Evolutionary conservation across 2,329 filamentous ascomycete genomes (phyloP), one percentile per base, ranked within the genome.

Genomic region (Tothia fuscella): DNA sequence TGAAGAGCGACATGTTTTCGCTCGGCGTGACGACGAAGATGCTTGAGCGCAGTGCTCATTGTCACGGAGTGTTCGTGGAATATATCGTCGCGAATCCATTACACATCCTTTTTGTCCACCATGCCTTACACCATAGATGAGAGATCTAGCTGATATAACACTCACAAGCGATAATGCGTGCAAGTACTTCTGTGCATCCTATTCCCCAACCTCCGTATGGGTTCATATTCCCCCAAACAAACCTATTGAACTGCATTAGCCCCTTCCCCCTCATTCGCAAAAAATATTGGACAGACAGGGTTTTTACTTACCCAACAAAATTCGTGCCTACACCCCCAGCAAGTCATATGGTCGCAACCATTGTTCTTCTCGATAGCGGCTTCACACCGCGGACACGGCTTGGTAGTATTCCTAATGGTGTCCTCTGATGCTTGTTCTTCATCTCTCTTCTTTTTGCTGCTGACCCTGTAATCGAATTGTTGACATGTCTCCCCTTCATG

Each of bases 261-360:
- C n/a, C n/a, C n/a, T n/a, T n/a, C n/a, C n/a, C n/a, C n/a, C n/a
- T n/a, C n/a, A n/a, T n/a, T n/a, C n/a, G n/a, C n/a, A n/a, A n/a
- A n/a, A n/a, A n/a, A n/a, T n/a, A n/a, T n/a, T n/a, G n/a, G n/a
- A n/a, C n/a, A n/a, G n/a, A n/a, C n/a, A n/a, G n/a, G n/a, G n/a
- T n/a, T n/a, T n/a, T n/a, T n/a, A n/a, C n/a, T n/a, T n/a, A n/a
- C 19, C 33, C 33, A 36, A n/a, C 19, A 36, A 36, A 22, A 36
- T 22, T 36, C 33, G 16, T 4, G 16, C 19, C 19, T 13, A 36
- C 33, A 36, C 10, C 12, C 25, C 10, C 17, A 14, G 32, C 38
- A 41, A 2, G 38, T 33, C 38, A 36, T 41, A 33, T 33, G 38
- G 32, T 41, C 38, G 26, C 38, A 41, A 10, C 38, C 38, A 12